Base-by-base conservation (phyloP, 1,284 basidiomycete genomes). In the Veloporphyrellus conicus region DNA sequence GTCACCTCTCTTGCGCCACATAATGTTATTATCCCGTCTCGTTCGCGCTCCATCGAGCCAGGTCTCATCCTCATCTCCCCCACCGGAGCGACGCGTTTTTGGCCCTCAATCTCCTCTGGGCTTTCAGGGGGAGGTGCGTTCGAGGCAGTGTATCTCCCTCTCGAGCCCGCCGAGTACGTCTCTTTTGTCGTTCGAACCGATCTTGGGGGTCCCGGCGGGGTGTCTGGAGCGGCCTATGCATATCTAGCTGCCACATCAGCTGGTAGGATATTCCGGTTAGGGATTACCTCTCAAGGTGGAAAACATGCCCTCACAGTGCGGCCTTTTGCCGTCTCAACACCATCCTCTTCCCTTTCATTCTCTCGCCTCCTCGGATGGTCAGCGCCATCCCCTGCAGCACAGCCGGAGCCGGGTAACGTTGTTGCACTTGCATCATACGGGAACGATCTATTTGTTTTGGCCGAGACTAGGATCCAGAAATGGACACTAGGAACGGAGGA, bases 91-190 rank as follows among this genome's bases (percentile, higher is more conserved):
- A 70, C 84, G 49, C 78, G 84, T 45, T 86, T 87, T 62, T 91
- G 87, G 87, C 82, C 87, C 48, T 86, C 83, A 55, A 83, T 90
- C 43, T 82, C 82, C 3, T 86, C 83, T 53, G 87, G 87, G 23
- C 76, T 90, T 15, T 84, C 88, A 4, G 88, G 88, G n/a, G 87
- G 86, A 3, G 78, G 86, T 42, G 78, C 80, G 50, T 89, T 77
- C 56, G 72, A 75, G 6, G 70, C 73, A 9, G 69, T 73, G 4
- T 54, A 73, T 22, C 61, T 90, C n/a, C 71, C 73, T 27, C 66
- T 89, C 28, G 67, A 68, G 25, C 23, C 43, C 1, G 15, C 53
- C 6, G 63, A 73, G 18, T 71, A 72, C 44, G 72, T 87, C 15
- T 86, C 84, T 1, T 80, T 76, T 54, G 63, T 89, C 18, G 71